These are phyloP conservation scores for Vararia minispora DNA, from an alignment of 768 basidiomycete species.

Conservation along the genomic window DNA sequence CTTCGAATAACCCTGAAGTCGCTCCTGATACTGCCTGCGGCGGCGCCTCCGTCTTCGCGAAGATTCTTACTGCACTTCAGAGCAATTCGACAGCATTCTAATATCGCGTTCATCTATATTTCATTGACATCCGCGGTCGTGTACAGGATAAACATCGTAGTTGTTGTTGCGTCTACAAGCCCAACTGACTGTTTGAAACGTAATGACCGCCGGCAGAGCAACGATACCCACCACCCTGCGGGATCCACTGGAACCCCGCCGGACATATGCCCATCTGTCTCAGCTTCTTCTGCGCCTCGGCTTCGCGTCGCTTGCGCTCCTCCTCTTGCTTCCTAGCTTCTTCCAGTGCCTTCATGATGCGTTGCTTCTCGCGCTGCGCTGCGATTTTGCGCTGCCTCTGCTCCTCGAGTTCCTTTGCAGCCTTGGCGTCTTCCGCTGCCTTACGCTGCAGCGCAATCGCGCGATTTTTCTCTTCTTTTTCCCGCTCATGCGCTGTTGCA, in stretches of 20 bases:
- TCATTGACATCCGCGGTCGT: too few species aligned
- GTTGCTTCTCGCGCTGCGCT: slow-evolving; percentile 17
- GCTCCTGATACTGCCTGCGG: too few species aligned
- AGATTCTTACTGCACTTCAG: too few species aligned
- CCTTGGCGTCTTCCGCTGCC: slow-evolving; percentile 16
- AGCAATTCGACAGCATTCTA: too few species aligned
- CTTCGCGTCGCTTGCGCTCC: slow-evolving; percentile 28
- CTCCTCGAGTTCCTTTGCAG: slow-evolving; percentile 16
- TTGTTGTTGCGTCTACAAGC: slow-evolving; percentile 14
- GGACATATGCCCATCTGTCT: slow-evolving; percentile 39
- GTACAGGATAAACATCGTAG: too few species aligned
- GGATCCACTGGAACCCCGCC: slow-evolving; percentile 35
- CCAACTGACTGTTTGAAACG: slow-evolving; percentile 21
- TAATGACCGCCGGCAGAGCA: slow-evolving; percentile 38
- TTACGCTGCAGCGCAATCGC: slow-evolving; percentile 12
- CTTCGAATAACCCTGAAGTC: too few species aligned
- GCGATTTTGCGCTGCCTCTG: slow-evolving; percentile 19
- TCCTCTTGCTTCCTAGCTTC: slow-evolving; percentile 20
- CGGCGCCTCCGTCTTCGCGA: too few species aligned
- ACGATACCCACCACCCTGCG: slow-evolving; percentile 28
- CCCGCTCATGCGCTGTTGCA: slow-evolving; percentile 13
- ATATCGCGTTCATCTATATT: too few species aligned
- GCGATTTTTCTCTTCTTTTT: slow-evolving; percentile 12
- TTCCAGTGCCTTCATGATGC: slow-evolving; percentile 19
- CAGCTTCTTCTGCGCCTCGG: slow-evolving; percentile 29